phyloP scores from a whole-genome alignment of 805 yeast species.

The Nakazawaea anatomiae region DNA sequence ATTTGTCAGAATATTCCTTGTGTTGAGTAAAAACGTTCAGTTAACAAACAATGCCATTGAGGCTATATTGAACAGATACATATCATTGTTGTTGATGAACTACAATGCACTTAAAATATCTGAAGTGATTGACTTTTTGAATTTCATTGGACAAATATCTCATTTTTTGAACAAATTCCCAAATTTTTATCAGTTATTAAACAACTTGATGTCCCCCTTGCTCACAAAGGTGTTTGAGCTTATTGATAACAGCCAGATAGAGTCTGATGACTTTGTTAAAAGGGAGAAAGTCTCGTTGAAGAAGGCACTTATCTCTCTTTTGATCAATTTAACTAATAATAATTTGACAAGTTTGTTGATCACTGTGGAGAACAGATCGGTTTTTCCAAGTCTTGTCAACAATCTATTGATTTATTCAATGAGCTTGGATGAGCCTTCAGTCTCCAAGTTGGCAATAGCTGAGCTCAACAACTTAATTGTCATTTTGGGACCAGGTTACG shows the following conservation, averaged over 20 bases:
- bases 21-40: conserved; percentile 42
- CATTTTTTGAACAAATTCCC: conserved; percentile 69
- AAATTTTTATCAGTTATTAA: conserved; percentile 65
- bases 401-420: conserved; percentile 61
- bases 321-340: conserved; percentile 69
- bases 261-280: conserved; percentile 27
- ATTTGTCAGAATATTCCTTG: conserved; percentile 78
- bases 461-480: conserved; percentile 59
- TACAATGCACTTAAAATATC: conserved; percentile 50
- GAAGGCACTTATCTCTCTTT: conserved; percentile 61
- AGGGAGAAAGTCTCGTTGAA: conserved; percentile 64
- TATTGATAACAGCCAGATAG: conserved; percentile 17
- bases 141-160: conserved; percentile 83
- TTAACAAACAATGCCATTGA: conserved; percentile 40
- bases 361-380: conserved; percentile 57
- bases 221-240: conserved; percentile 51
- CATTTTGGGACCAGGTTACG: conserved; percentile 63
- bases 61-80: conserved; percentile 56
- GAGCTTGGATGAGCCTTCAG: conserved; percentile 54
- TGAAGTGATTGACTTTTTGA: conserved; percentile 75
- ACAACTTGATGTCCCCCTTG: conserved; percentile 71
- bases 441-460: conserved; percentile 64
- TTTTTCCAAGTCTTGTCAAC: conserved; percentile 54
- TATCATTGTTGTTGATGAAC: conserved; percentile 56
- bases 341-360: conserved; percentile 74